phyloP scores from a whole-genome alignment of 2,329 filamentous ascomycete genomes.

The Zasmidium cellare region DNA sequence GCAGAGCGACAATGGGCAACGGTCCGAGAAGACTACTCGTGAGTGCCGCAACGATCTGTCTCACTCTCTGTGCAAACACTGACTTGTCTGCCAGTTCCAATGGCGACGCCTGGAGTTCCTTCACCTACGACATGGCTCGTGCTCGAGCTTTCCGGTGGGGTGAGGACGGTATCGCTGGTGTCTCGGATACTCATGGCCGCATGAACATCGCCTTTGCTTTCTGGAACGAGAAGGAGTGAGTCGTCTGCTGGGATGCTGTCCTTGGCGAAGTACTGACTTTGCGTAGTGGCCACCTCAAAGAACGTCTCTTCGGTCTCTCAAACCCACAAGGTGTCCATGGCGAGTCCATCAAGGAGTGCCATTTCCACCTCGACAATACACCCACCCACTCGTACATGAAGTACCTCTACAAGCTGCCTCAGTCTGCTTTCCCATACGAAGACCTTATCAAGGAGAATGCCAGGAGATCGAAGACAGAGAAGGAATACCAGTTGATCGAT shows the following conservation, averaged over 20 bases:
- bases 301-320: constrained; percentile 89
- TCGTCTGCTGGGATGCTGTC: constrained; percentile 12
- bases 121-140: constrained; percentile 87
- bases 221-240: constrained; percentile 95
- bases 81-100: constrained; percentile 59
- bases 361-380: constrained; percentile 95
- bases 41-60: constrained; percentile 35
- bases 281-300: constrained; percentile 82
- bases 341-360: constrained; percentile 93
- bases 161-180: constrained; percentile 93
- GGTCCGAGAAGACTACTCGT: constrained; percentile 73
- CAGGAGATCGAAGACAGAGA: constrained; percentile 70
- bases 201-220: constrained; percentile 96
- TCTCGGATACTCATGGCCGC: constrained; percentile 86
- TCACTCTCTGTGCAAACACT: constrained; percentile 13
- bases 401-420: constrained; percentile 95
- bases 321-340: constrained; percentile 98
- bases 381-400: constrained; percentile 98
- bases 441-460: constrained; percentile 84
- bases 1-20: constrained; percentile 95
- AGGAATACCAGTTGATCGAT: constrained; percentile 89
- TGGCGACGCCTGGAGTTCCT: constrained; percentile 96
- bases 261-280: constrained; percentile 40
- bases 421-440: constrained; percentile 87
- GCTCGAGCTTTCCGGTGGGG: constrained; percentile 92